A percentile compares a stretch with the other conserved stretches of the same genome.
These are phyloP conservation scores for Mycena kentingensis DNA, from an alignment of 768 basidiomycete genomes.

Conservation along the genomic window DNA sequence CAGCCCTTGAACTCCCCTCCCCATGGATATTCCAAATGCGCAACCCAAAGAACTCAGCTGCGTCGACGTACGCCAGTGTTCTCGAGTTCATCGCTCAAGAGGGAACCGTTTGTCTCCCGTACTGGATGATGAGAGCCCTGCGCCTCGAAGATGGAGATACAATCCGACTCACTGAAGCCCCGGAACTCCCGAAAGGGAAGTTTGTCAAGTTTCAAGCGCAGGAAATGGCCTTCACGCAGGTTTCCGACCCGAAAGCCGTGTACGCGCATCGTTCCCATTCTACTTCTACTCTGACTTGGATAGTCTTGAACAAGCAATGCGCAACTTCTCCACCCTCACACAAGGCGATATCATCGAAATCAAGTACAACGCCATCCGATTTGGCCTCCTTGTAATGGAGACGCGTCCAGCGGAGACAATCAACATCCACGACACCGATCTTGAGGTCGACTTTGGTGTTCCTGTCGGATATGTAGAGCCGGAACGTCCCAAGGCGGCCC, in stretches of 20 bases:
- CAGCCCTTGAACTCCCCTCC: conserved; percentile 81
- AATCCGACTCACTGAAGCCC: conserved; percentile 86
- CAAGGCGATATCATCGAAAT: conserved; percentile 99
- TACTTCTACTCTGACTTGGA: no score
- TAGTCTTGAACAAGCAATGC: conserved; percentile 94
- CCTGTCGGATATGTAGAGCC: conserved; percentile 96
- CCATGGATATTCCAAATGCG: conserved; percentile 98
- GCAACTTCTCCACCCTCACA: conserved; percentile 89
- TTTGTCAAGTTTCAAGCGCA: conserved; percentile 97
- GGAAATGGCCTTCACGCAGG: conserved; percentile 90
- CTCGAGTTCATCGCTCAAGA: conserved; percentile 99
- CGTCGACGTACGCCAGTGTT: conserved; percentile 93
- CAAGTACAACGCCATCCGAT: conserved; percentile 92
- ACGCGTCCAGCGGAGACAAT: conserved; percentile 86
- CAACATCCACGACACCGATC: conserved; percentile 89
- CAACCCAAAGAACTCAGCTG: conserved; percentile 83
- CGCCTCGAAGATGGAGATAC: conserved; percentile 93
- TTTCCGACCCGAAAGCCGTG: conserved; percentile 98
- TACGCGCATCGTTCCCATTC: conserved; percentile 45
- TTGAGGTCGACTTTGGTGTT: conserved; percentile 96
- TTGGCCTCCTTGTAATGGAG: conserved; percentile 96
- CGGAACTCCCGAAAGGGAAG: conserved; percentile 90
- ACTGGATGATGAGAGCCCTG: conserved; percentile 99
- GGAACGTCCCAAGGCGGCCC: conserved; percentile 76
- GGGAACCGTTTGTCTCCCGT: conserved; percentile 91